These are phyloP conservation scores for Kewa caespitosa DNA, from an alignment of 179 eudicot species.

Conservation along the genomic window DNA sequence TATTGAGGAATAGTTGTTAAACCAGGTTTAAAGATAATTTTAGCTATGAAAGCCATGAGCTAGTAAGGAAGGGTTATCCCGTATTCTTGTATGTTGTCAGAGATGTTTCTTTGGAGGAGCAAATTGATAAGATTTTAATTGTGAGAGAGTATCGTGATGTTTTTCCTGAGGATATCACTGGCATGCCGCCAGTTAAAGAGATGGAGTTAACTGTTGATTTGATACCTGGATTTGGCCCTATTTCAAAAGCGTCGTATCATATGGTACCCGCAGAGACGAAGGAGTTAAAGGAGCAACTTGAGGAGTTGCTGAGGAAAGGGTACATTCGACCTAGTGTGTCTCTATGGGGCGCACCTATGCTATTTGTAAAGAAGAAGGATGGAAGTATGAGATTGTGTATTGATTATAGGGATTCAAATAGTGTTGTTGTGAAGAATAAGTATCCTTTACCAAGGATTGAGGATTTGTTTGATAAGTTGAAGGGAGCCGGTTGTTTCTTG, in stretches of 20 bases:
- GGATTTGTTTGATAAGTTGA: constrained; percentile 1
- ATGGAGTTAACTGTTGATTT: background rate
- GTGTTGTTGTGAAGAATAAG: background rate
- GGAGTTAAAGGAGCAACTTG: background rate
- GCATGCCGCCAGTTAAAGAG: background rate
- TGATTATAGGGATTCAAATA: background rate
- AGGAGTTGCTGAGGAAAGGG: background rate
- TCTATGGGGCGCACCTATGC: background rate
- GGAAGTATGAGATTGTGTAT: background rate
- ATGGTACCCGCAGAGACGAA: background rate
- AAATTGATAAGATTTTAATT: too few relatives aligned
- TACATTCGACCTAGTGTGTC: background rate
- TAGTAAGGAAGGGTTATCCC: background rate
- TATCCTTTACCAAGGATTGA: background rate
- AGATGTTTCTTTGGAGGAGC: background rate
- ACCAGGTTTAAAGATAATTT: background rate
- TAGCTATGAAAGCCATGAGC: background rate
- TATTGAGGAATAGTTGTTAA: background rate
- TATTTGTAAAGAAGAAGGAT: constrained; percentile 8
- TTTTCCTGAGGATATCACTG: background rate
- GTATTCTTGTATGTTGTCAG: too few relatives aligned
- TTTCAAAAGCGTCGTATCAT: background rate
- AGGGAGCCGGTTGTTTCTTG: background rate
- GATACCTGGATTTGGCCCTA: background rate
- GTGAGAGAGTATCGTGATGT: background rate